These are phyloP conservation scores for Hericium coralloides DNA, from an alignment of 768 basidiomycete genomes.

Conservation along the genomic window DNA sequence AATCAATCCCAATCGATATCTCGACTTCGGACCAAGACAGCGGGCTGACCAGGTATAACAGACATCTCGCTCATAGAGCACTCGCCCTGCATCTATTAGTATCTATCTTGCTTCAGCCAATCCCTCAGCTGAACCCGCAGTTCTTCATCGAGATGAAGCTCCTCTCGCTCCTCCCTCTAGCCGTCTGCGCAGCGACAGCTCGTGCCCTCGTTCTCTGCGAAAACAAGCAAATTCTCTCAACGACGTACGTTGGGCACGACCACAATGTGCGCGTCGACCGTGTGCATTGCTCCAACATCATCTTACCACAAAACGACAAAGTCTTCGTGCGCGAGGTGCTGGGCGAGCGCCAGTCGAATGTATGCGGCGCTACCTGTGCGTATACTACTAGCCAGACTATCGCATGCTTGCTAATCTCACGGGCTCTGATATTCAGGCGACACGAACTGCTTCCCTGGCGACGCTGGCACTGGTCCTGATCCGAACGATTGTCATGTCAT, in stretches of 20 bases:
- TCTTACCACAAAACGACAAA: background rate
- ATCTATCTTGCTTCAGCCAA: too few relatives aligned
- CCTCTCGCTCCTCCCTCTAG: background rate
- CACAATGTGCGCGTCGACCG: background rate
- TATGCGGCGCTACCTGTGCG: background rate
- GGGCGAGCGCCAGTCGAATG: background rate
- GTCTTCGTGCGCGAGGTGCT: background rate
- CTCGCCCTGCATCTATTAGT: too few relatives aligned
- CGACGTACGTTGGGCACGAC: background rate
- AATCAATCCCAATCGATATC: too few relatives aligned
- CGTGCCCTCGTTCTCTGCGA: background rate
- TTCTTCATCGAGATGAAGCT: background rate
- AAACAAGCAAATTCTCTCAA: background rate
- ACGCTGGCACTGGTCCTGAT: slow-evolving; percentile 37
- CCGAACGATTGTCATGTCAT: slow-evolving; percentile 41
- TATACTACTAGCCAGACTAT: background rate
- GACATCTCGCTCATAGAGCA: too few relatives aligned
- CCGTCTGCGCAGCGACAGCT: background rate
- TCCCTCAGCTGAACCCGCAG: too few relatives aligned
- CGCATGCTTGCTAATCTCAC: background rate
- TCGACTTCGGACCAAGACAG: too few relatives aligned
- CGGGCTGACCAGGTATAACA: too few relatives aligned
- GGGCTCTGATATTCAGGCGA: background rate
- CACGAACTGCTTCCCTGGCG: slow-evolving; percentile 38
- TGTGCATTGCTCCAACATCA: background rate